A percentile compares a stretch with the other conserved stretches of the same genome.
These are phyloP conservation scores for Botrytis elliptica DNA, from an alignment of 2,329 filamentous ascomycete species.

Conservation along the genomic window DNA sequence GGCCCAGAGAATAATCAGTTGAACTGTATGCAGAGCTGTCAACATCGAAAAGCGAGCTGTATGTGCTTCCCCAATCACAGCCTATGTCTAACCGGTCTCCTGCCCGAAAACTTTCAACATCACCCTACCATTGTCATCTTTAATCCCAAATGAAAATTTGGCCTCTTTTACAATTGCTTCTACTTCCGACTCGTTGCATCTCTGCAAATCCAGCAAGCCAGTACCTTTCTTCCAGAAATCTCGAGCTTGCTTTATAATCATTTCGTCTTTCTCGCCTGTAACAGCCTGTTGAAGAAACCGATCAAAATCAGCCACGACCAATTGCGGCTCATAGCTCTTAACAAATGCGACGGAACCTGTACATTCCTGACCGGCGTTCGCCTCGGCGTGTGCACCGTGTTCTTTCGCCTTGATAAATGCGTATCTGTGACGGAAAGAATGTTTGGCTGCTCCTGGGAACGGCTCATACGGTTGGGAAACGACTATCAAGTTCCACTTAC, in stretches of 20 bases:
- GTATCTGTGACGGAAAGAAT: not conserved
- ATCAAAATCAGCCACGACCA: not conserved
- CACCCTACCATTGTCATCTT: not conserved
- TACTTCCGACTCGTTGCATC: not conserved
- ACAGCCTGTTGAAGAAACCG: not conserved
- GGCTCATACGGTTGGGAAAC: not conserved
- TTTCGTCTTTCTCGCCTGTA: not conserved
- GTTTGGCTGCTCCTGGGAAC: not conserved
- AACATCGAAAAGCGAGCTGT: not conserved
- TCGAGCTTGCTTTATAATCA: not conserved
- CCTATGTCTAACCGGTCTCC: not conserved
- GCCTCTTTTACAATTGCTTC: not conserved
- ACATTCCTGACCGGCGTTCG: not conserved
- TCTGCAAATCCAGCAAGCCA: not conserved
- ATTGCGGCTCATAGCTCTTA: not conserved
- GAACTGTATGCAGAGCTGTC: fast-evolving
- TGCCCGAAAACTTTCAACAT: not conserved
- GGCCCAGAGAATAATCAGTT: not conserved
- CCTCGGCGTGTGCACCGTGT: not conserved
- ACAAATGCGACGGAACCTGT: not conserved
- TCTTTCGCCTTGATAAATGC: not conserved
- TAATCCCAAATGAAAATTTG: not conserved
- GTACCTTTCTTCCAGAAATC: not conserved
- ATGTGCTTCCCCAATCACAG: not conserved
- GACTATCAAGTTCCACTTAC: too few relatives aligned